Evolutionary conservation across 176 grass and related monocot species (phyloP), one percentile per base, ranked within the genome.

Genomic region (Coix lacrymajobi): DNA sequence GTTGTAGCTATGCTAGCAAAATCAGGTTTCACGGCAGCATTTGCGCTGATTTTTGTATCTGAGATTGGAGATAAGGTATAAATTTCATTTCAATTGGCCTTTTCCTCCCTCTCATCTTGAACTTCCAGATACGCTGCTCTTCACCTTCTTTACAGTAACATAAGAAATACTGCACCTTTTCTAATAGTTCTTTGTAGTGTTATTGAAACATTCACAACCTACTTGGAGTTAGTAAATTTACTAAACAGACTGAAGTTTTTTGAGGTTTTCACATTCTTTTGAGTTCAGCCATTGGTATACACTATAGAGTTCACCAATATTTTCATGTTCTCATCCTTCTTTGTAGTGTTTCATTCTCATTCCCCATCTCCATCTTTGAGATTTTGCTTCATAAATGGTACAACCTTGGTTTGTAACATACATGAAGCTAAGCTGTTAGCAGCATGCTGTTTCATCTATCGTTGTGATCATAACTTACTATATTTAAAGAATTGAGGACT

Each of bases 61-160:
- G 96, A 98, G 86, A 93, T 98, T 62, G 96, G 96, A 31, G 93
- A 98, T 85, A 98, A 98, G 92, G 93, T 98, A 90, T 56, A 36
- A 13, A 91, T 32, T 48, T 32, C 25, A 69, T 72, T 49, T 30
- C 64, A 37, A 20, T 41, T 43, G 8, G 4, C 31, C 17, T 41
- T 8, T 77, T 64, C 19, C 34, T 40, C 48, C 37, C 6, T 62
- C 39, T 19, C 65, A 11, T 54, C 4, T 26, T 57, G 32, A 58
- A 7, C 44, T n/a, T 72, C 3, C 32, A 29, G 11, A 19, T 73
- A 19, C 14, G 43, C 26, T 39, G 66, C 2, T 36, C 60, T 71
- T 88, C 24, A 29, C 31, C 43, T 24, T 74, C n/a, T 41, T 76
- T 61, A 26, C n/a, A 48, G 40, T 71, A 46, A 19, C 40, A 71